These are phyloP conservation scores for Sporothrix dimorphospora DNA, from an alignment of 2,329 filamentous ascomycete genomes.

Conservation along the genomic window DNA sequence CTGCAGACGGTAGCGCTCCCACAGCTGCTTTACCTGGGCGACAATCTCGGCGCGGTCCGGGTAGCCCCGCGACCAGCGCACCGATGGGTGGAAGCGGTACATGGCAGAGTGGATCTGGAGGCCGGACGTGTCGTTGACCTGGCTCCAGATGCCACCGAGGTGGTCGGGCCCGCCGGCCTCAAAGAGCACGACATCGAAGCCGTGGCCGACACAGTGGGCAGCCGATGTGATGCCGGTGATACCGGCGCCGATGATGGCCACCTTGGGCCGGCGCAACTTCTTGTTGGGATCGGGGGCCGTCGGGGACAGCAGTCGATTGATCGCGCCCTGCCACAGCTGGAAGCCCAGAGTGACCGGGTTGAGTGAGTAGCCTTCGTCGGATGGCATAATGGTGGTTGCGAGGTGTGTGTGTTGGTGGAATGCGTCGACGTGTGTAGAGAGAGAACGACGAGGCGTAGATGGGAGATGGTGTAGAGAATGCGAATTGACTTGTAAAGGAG, in stretches of 20 bases:
- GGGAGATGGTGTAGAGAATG: background rate
- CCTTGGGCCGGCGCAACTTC: conserved; percentile 62
- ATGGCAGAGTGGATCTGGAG: conserved; percentile 73
- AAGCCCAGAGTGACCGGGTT: conserved; percentile 65
- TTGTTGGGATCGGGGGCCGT: conserved; percentile 64
- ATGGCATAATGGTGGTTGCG: background rate
- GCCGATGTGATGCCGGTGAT: conserved; percentile 78
- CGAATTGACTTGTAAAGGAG: background rate
- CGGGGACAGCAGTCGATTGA: conserved; percentile 69
- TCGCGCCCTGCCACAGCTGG: conserved; percentile 65
- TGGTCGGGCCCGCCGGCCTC: conserved; percentile 68
- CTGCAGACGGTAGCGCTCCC: conserved; percentile 74
- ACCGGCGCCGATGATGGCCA: conserved; percentile 71
- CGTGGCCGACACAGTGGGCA: conserved; percentile 81
- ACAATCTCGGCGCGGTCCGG: conserved; percentile 77
- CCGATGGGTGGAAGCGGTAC: conserved; percentile 84
- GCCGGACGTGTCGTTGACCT: conserved; percentile 42
- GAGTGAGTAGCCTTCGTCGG: conserved; percentile 1
- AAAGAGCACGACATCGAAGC: conserved; percentile 80
- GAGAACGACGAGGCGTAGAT: background rate
- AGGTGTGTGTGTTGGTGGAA: background rate
- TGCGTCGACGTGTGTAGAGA: background rate
- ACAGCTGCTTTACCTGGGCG: conserved; percentile 69
- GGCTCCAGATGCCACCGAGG: conserved; percentile 80
- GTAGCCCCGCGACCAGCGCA: conserved; percentile 76